A percentile compares a stretch with the other conserved stretches of the same genome.
phyloP scores from a whole-genome alignment of 352 stramenopile species.

The Phytophthora vignae region DNA sequence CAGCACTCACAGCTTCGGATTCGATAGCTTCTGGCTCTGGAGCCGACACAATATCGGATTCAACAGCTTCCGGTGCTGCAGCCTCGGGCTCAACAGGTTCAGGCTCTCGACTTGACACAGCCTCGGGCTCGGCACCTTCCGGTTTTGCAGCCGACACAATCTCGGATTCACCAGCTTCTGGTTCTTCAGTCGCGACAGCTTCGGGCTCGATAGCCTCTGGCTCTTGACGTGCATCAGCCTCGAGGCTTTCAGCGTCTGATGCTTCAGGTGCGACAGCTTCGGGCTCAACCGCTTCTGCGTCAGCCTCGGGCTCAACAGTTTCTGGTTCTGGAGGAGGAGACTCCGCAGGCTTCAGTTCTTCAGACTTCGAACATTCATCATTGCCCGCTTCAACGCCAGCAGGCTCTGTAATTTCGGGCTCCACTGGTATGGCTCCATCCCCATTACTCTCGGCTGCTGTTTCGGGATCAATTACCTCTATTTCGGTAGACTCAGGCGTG shows the following conservation, averaged over 20 bases:
- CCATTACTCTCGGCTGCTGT: neutral
- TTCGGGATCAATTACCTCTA: neutral
- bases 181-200: neutral
- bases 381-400: neutral
- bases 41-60: neutral
- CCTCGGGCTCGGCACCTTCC: neutral
- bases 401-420: neutral
- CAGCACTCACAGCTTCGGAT: neutral
- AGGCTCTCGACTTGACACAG: neutral
- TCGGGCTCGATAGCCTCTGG: neutral
- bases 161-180: neutral
- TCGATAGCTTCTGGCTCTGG: neutral
- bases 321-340: neutral
- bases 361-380: neutral
- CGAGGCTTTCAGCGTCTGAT: neutral
- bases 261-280: neutral
- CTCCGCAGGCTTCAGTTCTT: slow-evolving; percentile 1
- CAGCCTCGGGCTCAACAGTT: neutral
- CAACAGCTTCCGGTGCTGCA: neutral
- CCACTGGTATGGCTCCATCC: neutral
- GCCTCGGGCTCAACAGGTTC: neutral
- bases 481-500: neutral
- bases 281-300: neutral
- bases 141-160: neutral
- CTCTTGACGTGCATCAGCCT: neutral